Evolutionary conservation across 306 rosid species (phyloP), one percentile per base, ranked within the genome.

Genomic region (Purshia tridentata): DNA sequence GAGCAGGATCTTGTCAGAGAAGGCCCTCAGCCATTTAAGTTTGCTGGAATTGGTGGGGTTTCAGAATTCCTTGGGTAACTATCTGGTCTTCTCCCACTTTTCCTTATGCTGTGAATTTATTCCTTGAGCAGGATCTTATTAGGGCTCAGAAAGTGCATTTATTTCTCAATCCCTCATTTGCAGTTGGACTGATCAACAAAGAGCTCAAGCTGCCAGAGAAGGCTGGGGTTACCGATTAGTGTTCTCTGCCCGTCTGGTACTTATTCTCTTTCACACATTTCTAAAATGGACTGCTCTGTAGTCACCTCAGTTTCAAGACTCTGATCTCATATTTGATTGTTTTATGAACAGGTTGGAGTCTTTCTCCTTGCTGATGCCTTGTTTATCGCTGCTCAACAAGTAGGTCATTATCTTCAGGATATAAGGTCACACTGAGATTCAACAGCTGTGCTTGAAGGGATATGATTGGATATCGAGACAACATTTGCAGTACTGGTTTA

Each of bases 101-200:
- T 44, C 55, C 72, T 73, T 50, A 56, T 49, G 44, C 56, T 50
- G 5, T 58, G 10, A 29, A 29, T 29, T 29, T 29, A 29, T 29
- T 29, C 35, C 35, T 29, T 29, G 35, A 29, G 35, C 35, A 29
- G 35, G 35, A 1, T 29, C 35, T 29, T 29, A 29, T 29, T 29
- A 29, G 35, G 35, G 35, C 35, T 29, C 29, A 52, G 77, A 69
- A 77, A 37, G 46, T 35, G 29, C 29, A 51, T 42, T 75, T 78
- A 78, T 69, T 22, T 20, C 2, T 23, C 35, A 13, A 13, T 74
- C 50, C 19, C 6, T 72, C 29, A 29, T 70, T 69, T 83, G 61
- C 85, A 94, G 96, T 81, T 91, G 88, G 92, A 91, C 99, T 3
- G 97, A 94, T 80, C 99, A 91, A 78, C 99, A 94, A 87, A 78